Evolutionary conservation across 305 asterid genomes (phyloP).

Genomic region (Fraxinus latifolia): DNA sequence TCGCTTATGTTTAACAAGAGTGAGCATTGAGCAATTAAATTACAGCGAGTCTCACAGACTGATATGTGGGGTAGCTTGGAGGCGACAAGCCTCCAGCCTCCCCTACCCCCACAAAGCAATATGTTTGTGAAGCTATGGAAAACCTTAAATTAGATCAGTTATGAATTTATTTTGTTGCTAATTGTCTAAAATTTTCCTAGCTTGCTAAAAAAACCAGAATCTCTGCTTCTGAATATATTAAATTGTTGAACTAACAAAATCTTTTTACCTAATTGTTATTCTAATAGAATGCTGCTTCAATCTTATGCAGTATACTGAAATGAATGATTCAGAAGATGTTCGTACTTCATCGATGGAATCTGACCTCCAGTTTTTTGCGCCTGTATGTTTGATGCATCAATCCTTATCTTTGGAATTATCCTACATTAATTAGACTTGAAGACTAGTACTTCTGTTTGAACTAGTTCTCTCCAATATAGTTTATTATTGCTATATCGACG

Average conservation of each 20-base stretch:
- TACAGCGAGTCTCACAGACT: background rate
- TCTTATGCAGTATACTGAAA: constrained; percentile 42
- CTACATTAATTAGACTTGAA: background rate
- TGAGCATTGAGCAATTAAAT: background rate
- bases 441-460: constrained; percentile 1
- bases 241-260: background rate
- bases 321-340: constrained; percentile 30
- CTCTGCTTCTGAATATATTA: background rate
- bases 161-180: background rate
- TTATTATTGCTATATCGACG: constrained; percentile 9
- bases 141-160: background rate
- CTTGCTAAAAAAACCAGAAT: background rate
- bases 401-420: background rate
- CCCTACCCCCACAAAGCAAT: background rate
- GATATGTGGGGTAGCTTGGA: background rate
- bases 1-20: background rate
- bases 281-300: constrained; percentile 14
- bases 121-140: background rate
- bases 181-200: background rate
- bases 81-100: background rate
- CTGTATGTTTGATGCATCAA: constrained; percentile 20
- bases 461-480: background rate
- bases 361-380: constrained; percentile 14
- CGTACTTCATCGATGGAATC: background rate
- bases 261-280: background rate